phyloP scores from a whole-genome alignment of 345 rosid species.

The Populus nigra region DNA sequence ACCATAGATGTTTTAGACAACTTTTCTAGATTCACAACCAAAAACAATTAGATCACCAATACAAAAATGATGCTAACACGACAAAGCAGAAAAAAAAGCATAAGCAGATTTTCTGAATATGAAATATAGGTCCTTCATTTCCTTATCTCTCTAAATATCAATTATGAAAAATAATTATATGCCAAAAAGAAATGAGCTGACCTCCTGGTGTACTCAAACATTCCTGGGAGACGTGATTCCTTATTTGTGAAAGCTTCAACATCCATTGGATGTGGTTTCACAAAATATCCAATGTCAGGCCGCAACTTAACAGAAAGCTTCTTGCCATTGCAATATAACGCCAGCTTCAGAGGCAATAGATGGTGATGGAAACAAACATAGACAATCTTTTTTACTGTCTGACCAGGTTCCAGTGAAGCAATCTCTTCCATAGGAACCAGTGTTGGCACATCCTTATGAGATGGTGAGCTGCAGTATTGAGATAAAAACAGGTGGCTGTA shows the following conservation, averaged over 20 bases:
- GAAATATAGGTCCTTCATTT: neutral
- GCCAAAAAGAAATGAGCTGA: conserved; percentile 26
- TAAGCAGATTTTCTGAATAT: neutral
- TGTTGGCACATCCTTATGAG: conserved; percentile 50
- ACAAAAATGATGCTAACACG: neutral
- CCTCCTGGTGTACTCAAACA: conserved; percentile 89
- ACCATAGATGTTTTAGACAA: neutral
- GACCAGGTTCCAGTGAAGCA: conserved; percentile 60
- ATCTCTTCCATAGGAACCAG: conserved; percentile 71
- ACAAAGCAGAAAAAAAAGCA: neutral
- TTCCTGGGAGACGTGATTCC: conserved; percentile 78
- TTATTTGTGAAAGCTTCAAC: conserved; percentile 48
- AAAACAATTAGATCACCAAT: neutral
- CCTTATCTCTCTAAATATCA: neutral
- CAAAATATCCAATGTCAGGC: conserved; percentile 95
- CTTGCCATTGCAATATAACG: conserved; percentile 51
- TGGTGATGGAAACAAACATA: conserved; percentile 91
- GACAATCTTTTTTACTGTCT: conserved; percentile 50
- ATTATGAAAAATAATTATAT: neutral
- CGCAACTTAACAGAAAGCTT: conserved; percentile 72
- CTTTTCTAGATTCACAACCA: neutral
- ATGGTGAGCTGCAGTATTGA: conserved; percentile 43
- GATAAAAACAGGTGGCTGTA: conserved; percentile 14
- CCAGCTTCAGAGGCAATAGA: conserved; percentile 74
- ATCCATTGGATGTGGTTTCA: conserved; percentile 73